Conservation (phyloP, 2,329 filamentous ascomycete species). For the Apiospora kogelbergensis region DNA sequence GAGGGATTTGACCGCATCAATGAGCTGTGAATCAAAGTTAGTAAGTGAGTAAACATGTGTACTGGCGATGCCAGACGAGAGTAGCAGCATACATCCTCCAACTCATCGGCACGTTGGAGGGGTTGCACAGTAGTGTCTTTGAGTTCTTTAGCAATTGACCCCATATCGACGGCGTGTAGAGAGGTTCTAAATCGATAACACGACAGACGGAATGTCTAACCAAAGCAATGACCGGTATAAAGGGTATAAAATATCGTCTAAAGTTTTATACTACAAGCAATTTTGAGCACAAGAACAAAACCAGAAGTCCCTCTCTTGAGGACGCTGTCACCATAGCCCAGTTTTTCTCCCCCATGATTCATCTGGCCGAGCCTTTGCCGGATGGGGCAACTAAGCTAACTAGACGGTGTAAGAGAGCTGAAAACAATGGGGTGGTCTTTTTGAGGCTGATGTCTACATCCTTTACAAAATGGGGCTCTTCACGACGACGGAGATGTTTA, state of each 20-base stretch:
- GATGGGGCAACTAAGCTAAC: conserved; percentile 4
- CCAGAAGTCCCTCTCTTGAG: background rate
- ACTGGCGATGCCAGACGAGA: background rate
- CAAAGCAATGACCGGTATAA: too few species aligned
- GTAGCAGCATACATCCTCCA: conserved; percentile 42
- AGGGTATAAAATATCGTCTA: background rate
- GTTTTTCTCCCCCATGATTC: background rate
- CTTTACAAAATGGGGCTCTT: too few species aligned
- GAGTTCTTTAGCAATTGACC: background rate
- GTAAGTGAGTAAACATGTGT: conserved; percentile 5
- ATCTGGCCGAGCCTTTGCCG: conserved; percentile 12
- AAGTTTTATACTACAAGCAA: background rate
- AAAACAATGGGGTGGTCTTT: background rate
- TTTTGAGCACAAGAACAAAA: too few species aligned
- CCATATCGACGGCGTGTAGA: background rate
- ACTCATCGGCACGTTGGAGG: conserved; percentile 42
- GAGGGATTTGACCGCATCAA: conserved; percentile 65
- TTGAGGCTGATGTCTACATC: background rate
- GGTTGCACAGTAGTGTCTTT: background rate
- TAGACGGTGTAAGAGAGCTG: background rate
- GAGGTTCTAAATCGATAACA: too few species aligned
- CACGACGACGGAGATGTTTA: background rate
- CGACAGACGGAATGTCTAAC: too few species aligned
- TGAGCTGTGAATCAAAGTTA: conserved; percentile 48
- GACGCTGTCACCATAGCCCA: background rate